Conservation (phyloP, 1,284 basidiomycete species). For the Xerocomus alliaceus region DNA sequence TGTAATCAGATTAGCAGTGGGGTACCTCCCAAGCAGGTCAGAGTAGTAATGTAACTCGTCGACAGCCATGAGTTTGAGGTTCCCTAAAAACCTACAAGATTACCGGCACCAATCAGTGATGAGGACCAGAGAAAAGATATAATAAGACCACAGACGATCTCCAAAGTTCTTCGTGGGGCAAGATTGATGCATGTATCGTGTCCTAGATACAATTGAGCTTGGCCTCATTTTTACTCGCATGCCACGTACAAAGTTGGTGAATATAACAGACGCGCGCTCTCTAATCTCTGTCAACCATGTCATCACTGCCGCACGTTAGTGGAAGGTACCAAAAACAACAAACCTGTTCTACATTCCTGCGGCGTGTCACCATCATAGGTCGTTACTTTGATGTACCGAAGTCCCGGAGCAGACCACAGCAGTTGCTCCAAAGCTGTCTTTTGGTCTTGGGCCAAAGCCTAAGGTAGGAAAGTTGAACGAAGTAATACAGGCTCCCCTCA, state of each 20-base stretch:
- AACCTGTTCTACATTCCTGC: constrained; percentile 65
- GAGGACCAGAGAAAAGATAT: neutral
- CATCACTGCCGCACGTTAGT: neutral
- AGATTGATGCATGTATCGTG: constrained; percentile 85
- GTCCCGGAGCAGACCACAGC: constrained; percentile 63
- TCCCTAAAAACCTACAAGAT: constrained; percentile 66
- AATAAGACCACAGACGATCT: constrained; percentile 56
- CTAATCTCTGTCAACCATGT: constrained; percentile 57
- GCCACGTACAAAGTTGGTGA: constrained; percentile 74
- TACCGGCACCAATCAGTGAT: constrained; percentile 5
- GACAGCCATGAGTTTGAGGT: constrained; percentile 80
- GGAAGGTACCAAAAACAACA: constrained; percentile 15
- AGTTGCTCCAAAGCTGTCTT: constrained; percentile 72
- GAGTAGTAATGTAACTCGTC: constrained; percentile 88
- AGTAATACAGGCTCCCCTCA: neutral
- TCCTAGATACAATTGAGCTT: constrained; percentile 58
- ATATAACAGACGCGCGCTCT: constrained; percentile 70
- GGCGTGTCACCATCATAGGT: constrained; percentile 93
- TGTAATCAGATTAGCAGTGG: neutral
- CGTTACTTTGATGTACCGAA: constrained; percentile 70
- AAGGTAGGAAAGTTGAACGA: neutral
- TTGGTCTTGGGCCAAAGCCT: constrained; percentile 93
- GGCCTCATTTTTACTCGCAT: too few relatives aligned
- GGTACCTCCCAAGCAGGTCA: constrained; percentile 73
- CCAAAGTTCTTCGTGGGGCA: constrained; percentile 88